Conservation (phyloP, 208 protist species). For the Endotrypanum monterogeii region DNA sequence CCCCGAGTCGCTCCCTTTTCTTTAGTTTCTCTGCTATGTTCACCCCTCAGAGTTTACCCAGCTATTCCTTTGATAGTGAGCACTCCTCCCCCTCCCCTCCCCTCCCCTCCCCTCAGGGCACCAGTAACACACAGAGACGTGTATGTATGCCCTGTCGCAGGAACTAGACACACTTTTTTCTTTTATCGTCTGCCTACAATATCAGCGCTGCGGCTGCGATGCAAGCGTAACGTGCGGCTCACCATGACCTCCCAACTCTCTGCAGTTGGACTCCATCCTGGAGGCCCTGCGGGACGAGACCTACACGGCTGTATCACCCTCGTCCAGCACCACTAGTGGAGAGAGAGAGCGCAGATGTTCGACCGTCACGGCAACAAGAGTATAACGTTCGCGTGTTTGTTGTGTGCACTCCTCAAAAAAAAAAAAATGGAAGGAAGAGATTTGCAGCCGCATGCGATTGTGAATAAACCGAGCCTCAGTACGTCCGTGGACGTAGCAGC, state of each 20-base stretch:
- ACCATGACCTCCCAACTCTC: slow-evolving; percentile 49
- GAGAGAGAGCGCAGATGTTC: not conserved
- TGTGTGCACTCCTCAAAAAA: slow-evolving; percentile 26
- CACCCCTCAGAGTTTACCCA: too few species aligned
- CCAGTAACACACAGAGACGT: too few species aligned
- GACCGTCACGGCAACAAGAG: slow-evolving; percentile 18
- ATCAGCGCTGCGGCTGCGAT: too few species aligned
- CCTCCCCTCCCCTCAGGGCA: not conserved
- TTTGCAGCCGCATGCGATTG: slow-evolving; percentile 53
- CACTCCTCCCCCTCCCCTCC: not conserved
- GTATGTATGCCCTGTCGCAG: too few species aligned
- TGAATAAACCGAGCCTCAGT: slow-evolving; percentile 48
- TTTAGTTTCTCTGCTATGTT: too few species aligned
- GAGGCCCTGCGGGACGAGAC: slow-evolving; percentile 27
- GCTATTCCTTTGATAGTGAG: too few species aligned
- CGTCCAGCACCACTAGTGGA: not conserved
- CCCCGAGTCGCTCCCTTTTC: too few species aligned
- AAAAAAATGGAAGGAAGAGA: slow-evolving; percentile 37
- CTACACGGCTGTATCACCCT: slow-evolving; percentile 16
- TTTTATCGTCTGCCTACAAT: too few species aligned
- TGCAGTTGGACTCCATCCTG: slow-evolving; percentile 47
- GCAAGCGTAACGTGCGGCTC: slow-evolving; percentile 52
- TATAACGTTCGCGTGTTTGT: slow-evolving; percentile 38
- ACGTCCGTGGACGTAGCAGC: slow-evolving; percentile 30
- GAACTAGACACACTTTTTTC: too few species aligned